Conservation (phyloP, 257 asterid genomes). For the Anisodus tanguticus region DNA sequence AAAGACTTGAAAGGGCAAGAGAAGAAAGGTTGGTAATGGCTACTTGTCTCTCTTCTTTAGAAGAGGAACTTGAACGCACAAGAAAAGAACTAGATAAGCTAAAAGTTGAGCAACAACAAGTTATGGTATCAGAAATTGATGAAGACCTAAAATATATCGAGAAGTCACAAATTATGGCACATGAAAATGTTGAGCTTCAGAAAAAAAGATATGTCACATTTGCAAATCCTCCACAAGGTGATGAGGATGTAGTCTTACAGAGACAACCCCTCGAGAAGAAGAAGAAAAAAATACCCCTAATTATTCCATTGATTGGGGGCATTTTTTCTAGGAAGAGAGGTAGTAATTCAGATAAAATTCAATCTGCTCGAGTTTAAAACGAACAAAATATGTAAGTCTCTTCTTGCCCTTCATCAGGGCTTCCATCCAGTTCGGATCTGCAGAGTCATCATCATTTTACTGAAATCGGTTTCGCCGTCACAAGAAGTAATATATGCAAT, state of each 20-base stretch:
- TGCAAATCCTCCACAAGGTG: conserved; percentile 50
- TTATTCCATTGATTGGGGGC: conserved; percentile 50
- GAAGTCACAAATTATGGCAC: conserved; percentile 39
- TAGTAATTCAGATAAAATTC: neutral
- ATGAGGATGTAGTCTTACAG: conserved; percentile 45
- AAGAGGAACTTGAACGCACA: conserved; percentile 68
- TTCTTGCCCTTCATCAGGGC: too few relatives aligned
- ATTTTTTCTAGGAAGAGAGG: conserved; percentile 48
- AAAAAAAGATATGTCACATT: conserved; percentile 73
- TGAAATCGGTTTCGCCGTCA: too few relatives aligned
- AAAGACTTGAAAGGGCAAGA: conserved; percentile 63
- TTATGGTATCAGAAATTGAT: conserved; percentile 35
- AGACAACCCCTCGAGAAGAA: conserved; percentile 73
- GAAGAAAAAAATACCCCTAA: conserved; percentile 46
- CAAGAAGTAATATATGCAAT: too few relatives aligned
- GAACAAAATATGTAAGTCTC: neutral
- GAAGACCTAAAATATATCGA: conserved; percentile 61
- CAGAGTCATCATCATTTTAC: too few relatives aligned
- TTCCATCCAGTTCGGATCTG: too few relatives aligned
- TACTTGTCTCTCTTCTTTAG: conserved; percentile 58
- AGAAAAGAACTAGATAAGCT: conserved; percentile 60
- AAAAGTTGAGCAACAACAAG: conserved; percentile 32
- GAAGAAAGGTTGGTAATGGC: conserved; percentile 70
- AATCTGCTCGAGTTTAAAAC: neutral
- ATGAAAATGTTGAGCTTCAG: conserved; percentile 42